Evolutionary conservation across 2,329 filamentous ascomycete species (phyloP), one percentile per base, ranked within the genome.

Genomic region (Pyrenochaeta sp.): DNA sequence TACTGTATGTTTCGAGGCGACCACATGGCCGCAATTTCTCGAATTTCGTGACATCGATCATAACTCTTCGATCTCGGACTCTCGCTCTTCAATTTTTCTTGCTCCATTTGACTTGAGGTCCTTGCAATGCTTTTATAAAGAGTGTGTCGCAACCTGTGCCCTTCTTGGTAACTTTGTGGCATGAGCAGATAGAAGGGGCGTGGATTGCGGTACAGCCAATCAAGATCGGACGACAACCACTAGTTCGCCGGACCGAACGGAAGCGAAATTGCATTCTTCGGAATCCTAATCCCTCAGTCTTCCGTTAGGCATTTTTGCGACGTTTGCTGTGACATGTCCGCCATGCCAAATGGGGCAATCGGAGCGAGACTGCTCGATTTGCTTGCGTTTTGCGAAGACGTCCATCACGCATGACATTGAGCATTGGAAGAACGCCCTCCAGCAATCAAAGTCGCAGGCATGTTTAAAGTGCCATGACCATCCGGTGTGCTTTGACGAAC

Each of bases 1-100:
- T 80, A 5, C 79, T 82, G 64, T 77, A 80, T 45, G 79, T 77
- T 67, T 84, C 81, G 40, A 82, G 64, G 24, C 72, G 73, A 43
- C 81, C 68, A 37, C 66, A 69, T 24, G 61, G 53, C 13, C 68
- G 62, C 15, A 71, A 48, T 36, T 53, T 68, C 37, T 68, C 52
- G 9, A 70, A 40, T 5, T 49, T 53, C 5, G 48, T 45, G 5
- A 22, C 7, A 22, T 56, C 39, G 36, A 39, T 5, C 54, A 63
- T 63, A 6, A 8, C 12, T 15, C 3, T 13, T 36, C 13, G 6
- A 12, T 15, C 13, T 19, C 36, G 5, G 15, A 5, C 4, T 36
- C 12, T 36, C 13, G 3, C 12, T 13, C 12, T 10, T 10, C 12
- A 12, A 10, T 13, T 12, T 12, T 10, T 36, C 3, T 13, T 10